Conservation (phyloP, 192 early-diverging fungal species). For the Backusella psychrophila region DNA sequence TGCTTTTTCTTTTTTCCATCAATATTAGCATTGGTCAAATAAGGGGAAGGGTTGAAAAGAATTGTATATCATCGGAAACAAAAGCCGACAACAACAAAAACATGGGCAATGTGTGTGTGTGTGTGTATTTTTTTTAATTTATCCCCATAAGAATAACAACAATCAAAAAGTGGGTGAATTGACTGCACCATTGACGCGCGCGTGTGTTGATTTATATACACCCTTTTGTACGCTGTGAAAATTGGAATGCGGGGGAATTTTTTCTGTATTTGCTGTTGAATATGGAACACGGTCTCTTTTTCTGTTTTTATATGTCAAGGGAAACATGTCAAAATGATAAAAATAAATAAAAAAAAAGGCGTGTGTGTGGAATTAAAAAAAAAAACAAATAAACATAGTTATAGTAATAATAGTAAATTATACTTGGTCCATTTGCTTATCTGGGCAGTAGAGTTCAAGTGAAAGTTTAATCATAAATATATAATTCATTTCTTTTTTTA, state of each 20-base stretch:
- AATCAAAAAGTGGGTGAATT: not conserved
- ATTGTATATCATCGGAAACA: not conserved
- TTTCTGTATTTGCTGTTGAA: not conserved
- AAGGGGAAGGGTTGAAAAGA: not conserved
- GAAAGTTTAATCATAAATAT: no score
- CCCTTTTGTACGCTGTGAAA: no score
- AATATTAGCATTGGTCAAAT: not conserved
- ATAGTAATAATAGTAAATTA: no score
- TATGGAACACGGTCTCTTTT: not conserved
- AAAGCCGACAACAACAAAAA: not conserved
- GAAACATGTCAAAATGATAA: no score
- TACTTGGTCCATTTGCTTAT: not conserved
- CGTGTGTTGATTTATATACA: not conserved
- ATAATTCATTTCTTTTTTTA: no score
- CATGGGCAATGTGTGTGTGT: not conserved
- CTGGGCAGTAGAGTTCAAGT: not conserved
- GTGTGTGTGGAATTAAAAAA: no score
- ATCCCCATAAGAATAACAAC: not conserved
- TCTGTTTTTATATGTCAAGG: not conserved
- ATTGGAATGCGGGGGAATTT: not conserved
- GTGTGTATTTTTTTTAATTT: not conserved
- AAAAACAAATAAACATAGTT: no score
- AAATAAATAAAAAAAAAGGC: no score
- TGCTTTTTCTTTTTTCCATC: not conserved
- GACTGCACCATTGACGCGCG: not conserved